Evolutionary conservation across 257 asterid genomes (phyloP).

Genomic region (Nicotiana obtusifolia): DNA sequence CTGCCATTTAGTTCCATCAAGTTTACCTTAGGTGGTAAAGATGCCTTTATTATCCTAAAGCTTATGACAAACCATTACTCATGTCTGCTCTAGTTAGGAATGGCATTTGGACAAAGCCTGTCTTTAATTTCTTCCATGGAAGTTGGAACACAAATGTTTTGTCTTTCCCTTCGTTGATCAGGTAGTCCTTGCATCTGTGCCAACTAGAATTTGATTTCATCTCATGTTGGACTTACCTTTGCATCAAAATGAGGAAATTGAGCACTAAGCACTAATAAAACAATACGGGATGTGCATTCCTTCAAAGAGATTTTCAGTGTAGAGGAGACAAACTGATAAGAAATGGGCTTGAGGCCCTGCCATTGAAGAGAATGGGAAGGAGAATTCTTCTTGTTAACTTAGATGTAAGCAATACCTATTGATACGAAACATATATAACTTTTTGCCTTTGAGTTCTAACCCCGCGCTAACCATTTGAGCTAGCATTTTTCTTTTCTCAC

Average conservation of each 20-base stretch:
- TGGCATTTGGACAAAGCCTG: slow-evolving; percentile 80
- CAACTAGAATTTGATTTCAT: background rate
- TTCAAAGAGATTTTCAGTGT: background rate
- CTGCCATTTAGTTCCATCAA: background rate
- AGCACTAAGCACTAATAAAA: background rate
- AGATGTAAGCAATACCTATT: background rate
- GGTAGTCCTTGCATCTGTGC: background rate
- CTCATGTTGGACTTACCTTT: background rate
- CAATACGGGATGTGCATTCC: background rate
- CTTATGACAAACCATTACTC: background rate
- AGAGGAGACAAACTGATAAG: background rate
- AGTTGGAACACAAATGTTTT: slow-evolving; percentile 59
- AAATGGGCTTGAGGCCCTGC: background rate
- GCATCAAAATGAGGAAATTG: background rate
- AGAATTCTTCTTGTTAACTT: background rate
- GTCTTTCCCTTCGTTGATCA: background rate
- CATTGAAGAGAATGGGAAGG: background rate
- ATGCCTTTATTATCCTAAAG: background rate
- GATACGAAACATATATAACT: background rate
- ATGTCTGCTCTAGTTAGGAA: slow-evolving; percentile 46
- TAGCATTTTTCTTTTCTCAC: background rate
- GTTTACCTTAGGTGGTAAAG: background rate
- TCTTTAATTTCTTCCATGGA: slow-evolving; percentile 70
- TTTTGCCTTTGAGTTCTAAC: background rate
- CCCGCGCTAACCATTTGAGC: background rate